Evolutionary conservation across 2,329 filamentous ascomycete species (phyloP).

Genomic region (Helotiales sp.): DNA sequence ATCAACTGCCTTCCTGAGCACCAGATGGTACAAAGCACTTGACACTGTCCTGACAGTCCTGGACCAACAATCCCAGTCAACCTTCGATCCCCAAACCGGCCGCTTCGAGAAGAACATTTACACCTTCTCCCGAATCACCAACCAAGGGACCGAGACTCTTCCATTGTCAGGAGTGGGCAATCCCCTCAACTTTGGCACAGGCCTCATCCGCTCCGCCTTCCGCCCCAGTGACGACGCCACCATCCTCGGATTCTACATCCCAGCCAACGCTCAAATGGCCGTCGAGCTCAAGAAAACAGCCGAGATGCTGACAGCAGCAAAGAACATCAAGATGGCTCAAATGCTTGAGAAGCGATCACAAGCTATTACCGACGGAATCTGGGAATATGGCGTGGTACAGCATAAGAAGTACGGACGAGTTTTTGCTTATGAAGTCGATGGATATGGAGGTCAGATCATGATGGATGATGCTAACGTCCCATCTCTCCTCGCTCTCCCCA

Average conservation of each 20-base stretch:
- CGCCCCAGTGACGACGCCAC: constrained; percentile 93
- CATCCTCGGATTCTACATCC: constrained; percentile 92
- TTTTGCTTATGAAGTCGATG: constrained; percentile 87
- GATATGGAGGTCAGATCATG: constrained; percentile 76
- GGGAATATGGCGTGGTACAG: constrained; percentile 78
- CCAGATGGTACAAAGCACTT: constrained; percentile 77
- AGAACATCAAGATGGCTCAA: constrained; percentile 51
- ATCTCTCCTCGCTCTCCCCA: constrained; percentile 73
- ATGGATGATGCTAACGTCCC: constrained; percentile 93
- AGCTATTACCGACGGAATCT: constrained; percentile 73
- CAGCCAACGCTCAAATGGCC: constrained; percentile 94
- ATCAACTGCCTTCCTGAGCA: constrained; percentile 75
- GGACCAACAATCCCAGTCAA: constrained; percentile 75
- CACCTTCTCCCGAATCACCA: constrained; percentile 81
- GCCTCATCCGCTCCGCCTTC: constrained; percentile 87
- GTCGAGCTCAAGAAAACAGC: constrained; percentile 80
- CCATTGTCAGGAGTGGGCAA: constrained; percentile 84
- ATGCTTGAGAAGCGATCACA: constrained; percentile 58
- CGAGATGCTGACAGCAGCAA: constrained; percentile 62
- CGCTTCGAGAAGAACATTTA: constrained; percentile 73
- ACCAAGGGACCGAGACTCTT: constrained; percentile 85
- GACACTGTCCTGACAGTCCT: constrained; percentile 73
- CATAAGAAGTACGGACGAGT: constrained; percentile 76
- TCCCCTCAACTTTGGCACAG: constrained; percentile 80
- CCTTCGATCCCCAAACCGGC: constrained; percentile 70